Conservation (phyloP, 257 asterid species). For the Schizonepeta tenuifolia region DNA sequence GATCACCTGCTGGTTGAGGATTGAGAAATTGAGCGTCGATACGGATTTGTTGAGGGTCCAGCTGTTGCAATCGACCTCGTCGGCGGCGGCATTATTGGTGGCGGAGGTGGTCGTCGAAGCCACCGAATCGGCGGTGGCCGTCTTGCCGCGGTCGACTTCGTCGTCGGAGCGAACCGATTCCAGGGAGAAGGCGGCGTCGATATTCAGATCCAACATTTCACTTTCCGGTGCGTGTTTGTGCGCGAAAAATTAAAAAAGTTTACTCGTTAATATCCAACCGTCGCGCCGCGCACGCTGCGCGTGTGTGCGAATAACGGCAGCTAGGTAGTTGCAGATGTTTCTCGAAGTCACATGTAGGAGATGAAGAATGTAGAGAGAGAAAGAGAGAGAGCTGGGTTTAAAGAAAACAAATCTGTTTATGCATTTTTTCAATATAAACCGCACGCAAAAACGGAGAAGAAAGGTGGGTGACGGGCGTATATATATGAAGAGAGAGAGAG, state of each 20-base stretch:
- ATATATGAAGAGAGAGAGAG: slow-evolving; percentile 31
- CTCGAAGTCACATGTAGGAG: slow-evolving; percentile 37
- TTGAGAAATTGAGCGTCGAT: slow-evolving; percentile 73
- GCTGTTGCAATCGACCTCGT: slow-evolving; percentile 61
- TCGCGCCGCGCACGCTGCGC: not conserved
- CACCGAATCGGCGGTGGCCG: slow-evolving; percentile 55
- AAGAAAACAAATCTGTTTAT: slow-evolving; percentile 2
- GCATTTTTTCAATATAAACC: slow-evolving; percentile 24
- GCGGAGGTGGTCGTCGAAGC: slow-evolving; percentile 60
- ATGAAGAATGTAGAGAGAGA: slow-evolving; percentile 35
- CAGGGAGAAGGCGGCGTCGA: slow-evolving; percentile 53
- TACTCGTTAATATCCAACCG: not conserved
- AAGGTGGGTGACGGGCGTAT: slow-evolving; percentile 23
- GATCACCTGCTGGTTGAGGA: slow-evolving; percentile 44
- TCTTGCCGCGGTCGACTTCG: slow-evolving; percentile 40
- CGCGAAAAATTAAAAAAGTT: not conserved
- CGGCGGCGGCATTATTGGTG: slow-evolving; percentile 45
- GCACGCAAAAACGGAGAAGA: slow-evolving; percentile 23
- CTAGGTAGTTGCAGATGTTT: slow-evolving; percentile 42
- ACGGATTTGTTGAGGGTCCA: slow-evolving; percentile 39
- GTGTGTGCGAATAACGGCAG: slow-evolving; percentile 19
- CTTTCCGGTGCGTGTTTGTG: slow-evolving; percentile 31
- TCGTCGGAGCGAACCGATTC: slow-evolving; percentile 44
- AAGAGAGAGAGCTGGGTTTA: slow-evolving; percentile 13
- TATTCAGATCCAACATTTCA: slow-evolving; percentile 88